Conservation (phyloP, 2,329 filamentous ascomycete genomes). For the Calonectria henricotiae region DNA sequence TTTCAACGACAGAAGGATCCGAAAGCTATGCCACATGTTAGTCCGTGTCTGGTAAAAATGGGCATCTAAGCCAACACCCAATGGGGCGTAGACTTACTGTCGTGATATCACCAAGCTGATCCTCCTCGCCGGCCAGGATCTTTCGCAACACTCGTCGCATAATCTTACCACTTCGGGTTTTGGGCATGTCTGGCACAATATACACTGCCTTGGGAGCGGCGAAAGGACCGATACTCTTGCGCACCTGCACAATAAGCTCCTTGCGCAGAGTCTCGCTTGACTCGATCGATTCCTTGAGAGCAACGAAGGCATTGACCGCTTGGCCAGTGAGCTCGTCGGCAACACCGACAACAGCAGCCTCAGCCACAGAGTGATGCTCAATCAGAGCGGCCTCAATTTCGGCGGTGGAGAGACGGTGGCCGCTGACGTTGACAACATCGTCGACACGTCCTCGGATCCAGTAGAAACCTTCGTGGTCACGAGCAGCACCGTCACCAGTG, state of each 20-base stretch:
- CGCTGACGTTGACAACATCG: conserved; percentile 98
- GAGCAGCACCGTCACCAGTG: conserved; percentile 93
- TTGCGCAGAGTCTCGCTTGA: conserved; percentile 87
- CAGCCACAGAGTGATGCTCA: conserved; percentile 90
- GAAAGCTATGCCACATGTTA: conserved; percentile 75
- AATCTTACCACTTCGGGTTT: conserved; percentile 98
- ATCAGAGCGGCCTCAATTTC: conserved; percentile 98
- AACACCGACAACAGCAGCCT: conserved; percentile 96
- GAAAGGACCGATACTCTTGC: conserved; percentile 97
- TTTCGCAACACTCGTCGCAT: conserved; percentile 98
- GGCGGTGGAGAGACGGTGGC: conserved; percentile 95
- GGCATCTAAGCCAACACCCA: background rate
- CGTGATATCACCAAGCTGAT: conserved; percentile 93
- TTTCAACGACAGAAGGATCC: conserved; percentile 90
- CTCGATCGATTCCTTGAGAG: conserved; percentile 89
- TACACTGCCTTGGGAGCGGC: conserved; percentile 95
- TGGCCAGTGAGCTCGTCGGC: conserved; percentile 95
- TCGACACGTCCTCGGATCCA: conserved; percentile 99
- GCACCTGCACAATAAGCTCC: conserved; percentile 93
- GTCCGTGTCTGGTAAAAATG: background rate
- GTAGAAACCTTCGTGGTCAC: conserved; percentile 99
- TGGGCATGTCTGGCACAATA: conserved; percentile 93
- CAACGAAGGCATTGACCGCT: conserved; percentile 96
- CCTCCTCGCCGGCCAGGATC: conserved; percentile 97
- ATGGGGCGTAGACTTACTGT: conserved; percentile 75